Percentiles rank a stretch among this genome's conserved stretches.
phyloP scores from a whole-genome alignment of 108 stramenopile genomes.

The Poteriospumella lacustris region DNA sequence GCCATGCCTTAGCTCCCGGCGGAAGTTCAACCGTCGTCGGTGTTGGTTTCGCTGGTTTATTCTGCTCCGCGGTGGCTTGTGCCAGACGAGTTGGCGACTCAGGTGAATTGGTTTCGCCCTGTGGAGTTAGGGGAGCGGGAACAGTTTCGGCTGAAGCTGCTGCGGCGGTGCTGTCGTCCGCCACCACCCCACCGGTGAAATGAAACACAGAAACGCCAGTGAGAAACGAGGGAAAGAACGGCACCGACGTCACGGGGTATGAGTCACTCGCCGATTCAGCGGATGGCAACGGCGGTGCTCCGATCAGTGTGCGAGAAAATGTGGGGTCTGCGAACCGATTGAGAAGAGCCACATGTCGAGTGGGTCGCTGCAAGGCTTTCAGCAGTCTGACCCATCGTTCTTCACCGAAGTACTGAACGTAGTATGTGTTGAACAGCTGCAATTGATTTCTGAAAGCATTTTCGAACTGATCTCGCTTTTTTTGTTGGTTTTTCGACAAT shows the following conservation, averaged over 20 bases:
- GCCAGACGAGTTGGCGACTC: no score
- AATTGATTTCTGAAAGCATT: background rate
- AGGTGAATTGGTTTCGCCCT: no score
- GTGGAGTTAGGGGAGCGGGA: no score
- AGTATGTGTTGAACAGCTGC: background rate
- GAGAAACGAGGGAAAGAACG: background rate
- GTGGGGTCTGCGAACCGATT: background rate
- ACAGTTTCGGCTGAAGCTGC: background rate
- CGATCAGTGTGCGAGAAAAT: background rate
- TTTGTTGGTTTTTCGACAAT: background rate
- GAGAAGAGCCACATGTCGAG: background rate
- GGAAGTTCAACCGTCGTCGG: background rate
- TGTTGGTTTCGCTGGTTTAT: background rate
- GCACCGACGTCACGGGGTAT: background rate
- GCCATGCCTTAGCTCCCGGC: background rate
- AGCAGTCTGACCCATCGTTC: background rate
- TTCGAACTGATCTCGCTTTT: background rate
- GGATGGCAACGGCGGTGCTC: no score
- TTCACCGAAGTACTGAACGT: background rate
- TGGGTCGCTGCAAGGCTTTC: background rate
- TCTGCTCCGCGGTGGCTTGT: background rate
- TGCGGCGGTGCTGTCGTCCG: background rate
- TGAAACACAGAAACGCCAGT: background rate
- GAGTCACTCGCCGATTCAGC: no score
- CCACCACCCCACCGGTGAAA: background rate